Evolutionary conservation across 2,329 filamentous ascomycete species (phyloP).

Genomic region (Immersiporthe knoxdaviesiana): DNA sequence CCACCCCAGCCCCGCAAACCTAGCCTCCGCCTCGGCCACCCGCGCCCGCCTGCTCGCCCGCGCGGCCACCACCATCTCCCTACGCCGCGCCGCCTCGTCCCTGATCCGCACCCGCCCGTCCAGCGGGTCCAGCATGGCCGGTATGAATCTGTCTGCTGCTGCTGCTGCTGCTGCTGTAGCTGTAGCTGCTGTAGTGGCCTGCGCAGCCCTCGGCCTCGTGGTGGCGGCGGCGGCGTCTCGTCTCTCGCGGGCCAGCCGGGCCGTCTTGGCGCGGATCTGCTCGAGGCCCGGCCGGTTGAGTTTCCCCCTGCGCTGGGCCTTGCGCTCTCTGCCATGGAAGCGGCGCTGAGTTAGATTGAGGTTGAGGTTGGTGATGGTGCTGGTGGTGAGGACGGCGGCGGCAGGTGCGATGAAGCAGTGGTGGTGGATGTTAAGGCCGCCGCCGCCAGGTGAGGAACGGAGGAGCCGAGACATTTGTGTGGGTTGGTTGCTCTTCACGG

Average conservation of each 20-base stretch:
- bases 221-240: neutral
- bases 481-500: neutral
- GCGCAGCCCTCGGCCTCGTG: neutral
- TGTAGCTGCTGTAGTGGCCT: too few species aligned
- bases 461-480: neutral
- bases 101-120: neutral
- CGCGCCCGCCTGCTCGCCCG: neutral
- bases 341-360: neutral
- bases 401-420: neutral
- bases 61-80: neutral
- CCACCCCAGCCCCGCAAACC: neutral
- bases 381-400: neutral
- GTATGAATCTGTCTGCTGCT: neutral
- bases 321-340: constrained; percentile 1
- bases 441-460: too few species aligned
- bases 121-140: neutral
- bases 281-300: neutral
- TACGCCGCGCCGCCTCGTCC: neutral
- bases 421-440: neutral
- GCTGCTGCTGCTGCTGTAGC: too few species aligned
- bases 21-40: neutral
- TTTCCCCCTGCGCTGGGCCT: constrained; percentile 5
- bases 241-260: neutral
- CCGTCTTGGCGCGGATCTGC: neutral
- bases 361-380: neutral